phyloP scores from a whole-genome alignment of 345 rosid genomes.

The Boechera stricta region DNA sequence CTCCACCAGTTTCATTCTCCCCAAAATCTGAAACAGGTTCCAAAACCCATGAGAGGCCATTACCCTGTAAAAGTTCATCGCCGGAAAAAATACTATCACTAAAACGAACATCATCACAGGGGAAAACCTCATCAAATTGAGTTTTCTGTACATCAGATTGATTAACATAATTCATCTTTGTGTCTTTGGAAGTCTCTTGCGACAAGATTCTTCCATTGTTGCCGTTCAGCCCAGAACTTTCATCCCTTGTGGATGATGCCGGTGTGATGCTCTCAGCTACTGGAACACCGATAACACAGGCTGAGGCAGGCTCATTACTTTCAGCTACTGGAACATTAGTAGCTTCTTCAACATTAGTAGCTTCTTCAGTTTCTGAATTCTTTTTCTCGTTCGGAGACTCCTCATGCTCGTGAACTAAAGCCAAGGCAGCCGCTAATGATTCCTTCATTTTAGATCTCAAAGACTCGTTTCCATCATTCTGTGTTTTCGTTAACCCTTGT shows the following conservation, averaged over 20 bases:
- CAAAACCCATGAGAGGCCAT: slow-evolving; percentile 89
- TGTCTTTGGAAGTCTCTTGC: slow-evolving; percentile 40
- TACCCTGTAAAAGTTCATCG: slow-evolving; percentile 95
- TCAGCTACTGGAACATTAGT: slow-evolving; percentile 38
- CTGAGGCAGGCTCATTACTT: slow-evolving; percentile 36
- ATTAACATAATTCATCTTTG: slow-evolving; percentile 38
- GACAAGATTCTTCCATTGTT: slow-evolving; percentile 27
- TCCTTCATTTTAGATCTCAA: slow-evolving; percentile 92
- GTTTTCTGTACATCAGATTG: slow-evolving; percentile 50
- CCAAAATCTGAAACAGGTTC: slow-evolving; percentile 57
- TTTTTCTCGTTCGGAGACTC: slow-evolving; percentile 48
- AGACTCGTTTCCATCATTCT: slow-evolving; percentile 58
- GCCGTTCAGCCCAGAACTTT: slow-evolving; percentile 31
- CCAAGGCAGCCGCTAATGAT: slow-evolving; percentile 82
- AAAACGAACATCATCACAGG: slow-evolving; percentile 65
- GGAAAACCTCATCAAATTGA: slow-evolving; percentile 52
- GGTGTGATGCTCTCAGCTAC: slow-evolving; percentile 28
- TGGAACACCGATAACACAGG: slow-evolving; percentile 37
- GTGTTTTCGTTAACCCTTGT: slow-evolving; percentile 49
- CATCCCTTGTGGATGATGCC: slow-evolving; percentile 31
- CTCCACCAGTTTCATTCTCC: slow-evolving; percentile 37
- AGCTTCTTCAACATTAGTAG: slow-evolving; percentile 39
- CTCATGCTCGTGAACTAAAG: slow-evolving; percentile 60
- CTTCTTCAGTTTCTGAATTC: slow-evolving; percentile 48
- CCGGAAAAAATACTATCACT: slow-evolving; percentile 66